Base-by-base conservation (phyloP, 192 early-diverging fungal species). In the Obelidium mucronatum region DNA sequence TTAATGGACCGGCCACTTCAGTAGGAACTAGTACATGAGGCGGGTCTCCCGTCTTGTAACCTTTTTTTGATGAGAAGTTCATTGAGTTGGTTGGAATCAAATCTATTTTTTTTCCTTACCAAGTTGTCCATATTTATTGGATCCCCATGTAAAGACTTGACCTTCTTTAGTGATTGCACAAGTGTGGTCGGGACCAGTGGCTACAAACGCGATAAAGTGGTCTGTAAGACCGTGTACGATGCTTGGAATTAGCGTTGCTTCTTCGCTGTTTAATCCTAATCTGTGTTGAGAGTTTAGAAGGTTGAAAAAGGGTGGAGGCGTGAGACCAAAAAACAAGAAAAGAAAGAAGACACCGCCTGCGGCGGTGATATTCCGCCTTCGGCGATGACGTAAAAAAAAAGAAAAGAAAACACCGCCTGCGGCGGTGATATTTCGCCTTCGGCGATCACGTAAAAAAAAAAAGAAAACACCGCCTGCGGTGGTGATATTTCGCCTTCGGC, bases 111-210 rank as follows among this genome's bases (percentile, higher is more conserved):
- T 36, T 78, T 81, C 51, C 67, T 34, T 28, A 74, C 91, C 92
- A 11, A 92, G 82, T 78, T 93, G 92, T 1, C 88, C 87, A 74
- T 77, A 84, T 24, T 85, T 76, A 56, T 93, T 93, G 74, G 73
- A 88, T 19, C 92, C 92, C 76, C 91, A 91, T 13, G 89, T 90
- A 66, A 84, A 89, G 3, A 92, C 86, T 15, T 81, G 78, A 0
- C 92, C 92, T 44, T 51, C 75, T 17, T 37, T 52, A 1, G 88
- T 89, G 19, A 93, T 79, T 3, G 85, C 88, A 4, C 93, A 70
- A 1, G 90, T 91, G 66, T 94, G 92, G 61, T 94, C 93, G 6
- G 90, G 77, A 17, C 93, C 93, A 6, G 90, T 60, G 0, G 93
- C 88, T 0, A 89, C 81, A 2, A 52, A 62, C 0, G 24, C 11